Evolutionary conservation across 2,329 filamentous ascomycete species (phyloP), one percentile per base, ranked within the genome.

Genomic region (Sporothrix curviconia): DNA sequence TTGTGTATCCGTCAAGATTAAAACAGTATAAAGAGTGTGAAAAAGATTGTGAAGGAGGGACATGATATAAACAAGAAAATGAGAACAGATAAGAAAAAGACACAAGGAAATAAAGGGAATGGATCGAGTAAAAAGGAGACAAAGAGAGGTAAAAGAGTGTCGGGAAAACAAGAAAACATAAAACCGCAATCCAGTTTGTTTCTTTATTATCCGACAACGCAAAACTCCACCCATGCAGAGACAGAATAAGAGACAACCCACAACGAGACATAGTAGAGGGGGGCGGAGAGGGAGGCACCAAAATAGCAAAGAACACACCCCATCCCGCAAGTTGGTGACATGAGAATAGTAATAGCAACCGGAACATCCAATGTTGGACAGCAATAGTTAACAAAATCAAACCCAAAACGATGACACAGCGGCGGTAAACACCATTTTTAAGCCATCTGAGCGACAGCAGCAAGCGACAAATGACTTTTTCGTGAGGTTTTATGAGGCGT

Each of bases 401-500:
- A 34, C n/a, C n/a, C n/a, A 30, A 4, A 34, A 34, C 25, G 34
- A 3, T 3, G 28, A 19, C n/a, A 37, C 30, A 8, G 19, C 19
- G 14, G 7, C 43, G 8, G 4, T 7, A 56, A 7, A 40, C 28
- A 30, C n/a, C 17, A 36, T 5, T 43, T n/a, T n/a, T n/a, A n/a
- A n/a, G n/a, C n/a, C n/a, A n/a, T n/a, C n/a, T n/a, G n/a, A n/a
- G n/a, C n/a, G n/a, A n/a, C n/a, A n/a, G n/a, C n/a, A n/a, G n/a
- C n/a, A n/a, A n/a, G n/a, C n/a, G n/a, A n/a, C n/a, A n/a, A n/a
- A n/a, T n/a, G n/a, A n/a, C n/a, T n/a, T n/a, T n/a, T n/a, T n/a
- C n/a, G n/a, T n/a, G n/a, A n/a, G n/a, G n/a, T n/a, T 28, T 17
- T 7, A 64, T 54, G 59, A 34, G 66, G 54, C 39, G 67, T 83